These are phyloP conservation scores for Schizochytrium sp. DNA, from an alignment of 108 stramenopile genomes.

Conservation along the genomic window DNA sequence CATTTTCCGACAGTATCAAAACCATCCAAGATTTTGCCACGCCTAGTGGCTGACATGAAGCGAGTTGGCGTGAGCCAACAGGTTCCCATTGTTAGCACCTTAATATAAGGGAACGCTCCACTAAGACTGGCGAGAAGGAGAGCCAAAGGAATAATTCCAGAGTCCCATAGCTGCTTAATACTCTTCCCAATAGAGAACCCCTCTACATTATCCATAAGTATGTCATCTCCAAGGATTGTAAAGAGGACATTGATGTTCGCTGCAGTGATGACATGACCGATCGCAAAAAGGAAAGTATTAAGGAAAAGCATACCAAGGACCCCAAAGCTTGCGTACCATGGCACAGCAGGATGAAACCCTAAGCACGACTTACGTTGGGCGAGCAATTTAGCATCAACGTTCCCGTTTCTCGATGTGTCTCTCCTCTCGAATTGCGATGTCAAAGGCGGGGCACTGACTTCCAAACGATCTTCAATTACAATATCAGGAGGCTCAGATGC, in stretches of 20 bases:
- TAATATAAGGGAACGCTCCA: slow-evolving; percentile 53
- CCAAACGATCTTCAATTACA: slow-evolving; percentile 5
- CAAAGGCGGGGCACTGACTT: not conserved
- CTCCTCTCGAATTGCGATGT: not conserved
- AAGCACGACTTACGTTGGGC: not conserved
- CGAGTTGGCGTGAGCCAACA: slow-evolving; percentile 51
- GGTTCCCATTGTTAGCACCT: slow-evolving; percentile 27
- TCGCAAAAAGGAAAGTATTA: slow-evolving; percentile 41
- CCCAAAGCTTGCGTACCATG: slow-evolving; percentile 1
- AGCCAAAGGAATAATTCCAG: slow-evolving; percentile 25
- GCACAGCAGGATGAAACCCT: not conserved
- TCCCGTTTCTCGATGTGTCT: not conserved
- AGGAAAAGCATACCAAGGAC: not conserved
- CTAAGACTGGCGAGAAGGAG: slow-evolving; percentile 35
- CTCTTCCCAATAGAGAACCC: slow-evolving; percentile 38
- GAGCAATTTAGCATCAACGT: no score
- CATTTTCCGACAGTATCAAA: slow-evolving; percentile 46
- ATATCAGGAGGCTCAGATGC: slow-evolving; percentile 24
- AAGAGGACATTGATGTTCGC: slow-evolving; percentile 39
- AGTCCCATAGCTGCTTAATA: slow-evolving; percentile 40
- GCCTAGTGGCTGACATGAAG: not conserved
- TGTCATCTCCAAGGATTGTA: slow-evolving; percentile 45
- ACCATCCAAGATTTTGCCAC: slow-evolving; percentile 17
- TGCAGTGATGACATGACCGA: slow-evolving; percentile 26
- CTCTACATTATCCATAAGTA: not conserved